Evolutionary conservation across 306 rosid genomes (phyloP).

Genomic region (Sicyos edulis): DNA sequence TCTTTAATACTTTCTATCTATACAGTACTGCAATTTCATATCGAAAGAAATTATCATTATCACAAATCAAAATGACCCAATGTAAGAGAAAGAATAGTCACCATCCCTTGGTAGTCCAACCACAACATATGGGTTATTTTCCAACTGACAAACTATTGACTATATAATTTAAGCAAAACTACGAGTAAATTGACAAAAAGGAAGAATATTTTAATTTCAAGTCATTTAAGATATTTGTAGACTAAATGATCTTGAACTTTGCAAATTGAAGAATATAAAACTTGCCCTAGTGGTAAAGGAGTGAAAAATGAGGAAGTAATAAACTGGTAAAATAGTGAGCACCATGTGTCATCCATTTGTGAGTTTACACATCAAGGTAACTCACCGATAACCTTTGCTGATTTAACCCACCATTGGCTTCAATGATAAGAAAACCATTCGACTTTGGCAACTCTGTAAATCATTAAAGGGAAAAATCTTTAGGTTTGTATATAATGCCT

Average conservation of each 20-base stretch:
- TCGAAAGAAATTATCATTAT: not conserved
- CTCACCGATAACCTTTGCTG: conserved; percentile 96
- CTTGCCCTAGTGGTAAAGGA: not conserved
- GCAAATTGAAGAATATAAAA: conserved; percentile 1
- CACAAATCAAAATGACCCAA: not conserved
- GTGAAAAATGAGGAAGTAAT: not conserved
- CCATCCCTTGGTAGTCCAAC: conserved; percentile 9
- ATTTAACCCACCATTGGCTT: conserved; percentile 96
- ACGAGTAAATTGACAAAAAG: not conserved
- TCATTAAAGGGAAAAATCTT: not conserved
- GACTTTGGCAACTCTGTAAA: conserved; percentile 48
- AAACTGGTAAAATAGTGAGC: conserved; percentile 7
- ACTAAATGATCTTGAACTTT: conserved; percentile 2
- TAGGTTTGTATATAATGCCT: not conserved
- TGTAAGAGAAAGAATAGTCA: not conserved
- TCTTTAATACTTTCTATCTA: not conserved
- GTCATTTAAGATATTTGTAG: not conserved
- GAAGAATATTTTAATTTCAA: not conserved
- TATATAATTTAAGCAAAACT: not conserved
- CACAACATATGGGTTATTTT: not conserved
- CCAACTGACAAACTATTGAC: not conserved
- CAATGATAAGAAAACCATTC: conserved; percentile 20
- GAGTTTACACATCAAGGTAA: not conserved
- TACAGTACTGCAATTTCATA: not conserved
- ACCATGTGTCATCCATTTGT: conserved; percentile 7